These are phyloP conservation scores for Nannochloris sp. DNA, from an alignment of 139 green algal species.

Conservation along the genomic window DNA sequence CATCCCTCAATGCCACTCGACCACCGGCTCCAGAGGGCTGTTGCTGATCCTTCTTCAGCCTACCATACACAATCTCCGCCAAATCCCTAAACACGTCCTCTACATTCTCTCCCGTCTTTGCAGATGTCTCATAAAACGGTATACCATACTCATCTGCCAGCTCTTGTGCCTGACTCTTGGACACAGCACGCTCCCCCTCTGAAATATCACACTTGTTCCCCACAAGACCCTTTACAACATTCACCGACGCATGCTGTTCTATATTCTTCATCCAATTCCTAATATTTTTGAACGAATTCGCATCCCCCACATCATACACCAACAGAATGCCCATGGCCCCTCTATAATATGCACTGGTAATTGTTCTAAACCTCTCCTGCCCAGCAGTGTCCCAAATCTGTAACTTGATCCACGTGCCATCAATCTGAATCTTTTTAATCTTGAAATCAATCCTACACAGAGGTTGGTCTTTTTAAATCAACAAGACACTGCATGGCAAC, in stretches of 20 bases:
- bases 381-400: conserved; percentile 99
- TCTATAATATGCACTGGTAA: conserved; percentile 96
- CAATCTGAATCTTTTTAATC: conserved; percentile 91
- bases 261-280: conserved; percentile 98
- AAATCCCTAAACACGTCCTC: conserved; percentile 57
- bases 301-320: conserved; percentile 95
- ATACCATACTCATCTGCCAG: conserved; percentile 88
- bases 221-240: conserved; percentile 92
- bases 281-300: conserved; percentile 93
- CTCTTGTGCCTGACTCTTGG: conserved; percentile 58
- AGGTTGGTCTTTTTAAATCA: too few relatives aligned
- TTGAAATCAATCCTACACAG: conserved; percentile 92
- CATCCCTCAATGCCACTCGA: too few relatives aligned
- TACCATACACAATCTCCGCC: conserved; percentile 14
- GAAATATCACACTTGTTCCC: conserved; percentile 95
- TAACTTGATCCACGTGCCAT: conserved; percentile 91
- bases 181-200: conserved; percentile 70
- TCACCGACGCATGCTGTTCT: conserved; percentile 87
- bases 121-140: conserved; percentile 86
- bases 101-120: conserved; percentile 73
- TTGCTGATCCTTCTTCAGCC: conserved; percentile 9
- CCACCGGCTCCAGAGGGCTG: too few relatives aligned
- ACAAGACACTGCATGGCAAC: too few relatives aligned
- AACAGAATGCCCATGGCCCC: conserved; percentile 94
- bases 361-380: conserved; percentile 95